Evolutionary conservation across 1,284 basidiomycete species (phyloP).

Genomic region (Paramarasmius palmivorus): DNA sequence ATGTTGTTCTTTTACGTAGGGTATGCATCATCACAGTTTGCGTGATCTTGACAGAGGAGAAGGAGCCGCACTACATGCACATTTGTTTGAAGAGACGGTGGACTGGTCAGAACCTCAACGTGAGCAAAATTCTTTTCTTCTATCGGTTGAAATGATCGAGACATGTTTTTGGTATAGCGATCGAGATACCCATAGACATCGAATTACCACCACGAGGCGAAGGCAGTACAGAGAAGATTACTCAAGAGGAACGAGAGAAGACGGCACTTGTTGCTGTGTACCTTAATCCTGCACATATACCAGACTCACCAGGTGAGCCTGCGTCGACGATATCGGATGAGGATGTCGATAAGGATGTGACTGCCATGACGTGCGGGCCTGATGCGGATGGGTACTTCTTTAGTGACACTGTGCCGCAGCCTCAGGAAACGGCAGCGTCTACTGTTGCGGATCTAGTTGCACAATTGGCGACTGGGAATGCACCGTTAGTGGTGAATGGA

Average conservation of each 20-base stretch:
- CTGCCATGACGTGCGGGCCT: slow-evolving; percentile 65
- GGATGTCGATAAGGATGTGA: slow-evolving; percentile 62
- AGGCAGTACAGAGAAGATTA: slow-evolving; percentile 62
- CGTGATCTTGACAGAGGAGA: slow-evolving; percentile 84
- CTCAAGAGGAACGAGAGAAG: slow-evolving; percentile 75
- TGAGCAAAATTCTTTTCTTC: slow-evolving; percentile 36
- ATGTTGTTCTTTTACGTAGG: slow-evolving; percentile 47
- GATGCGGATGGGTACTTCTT: slow-evolving; percentile 51
- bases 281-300: slow-evolving; percentile 65
- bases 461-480: slow-evolving; percentile 51
- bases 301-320: slow-evolving; percentile 77
- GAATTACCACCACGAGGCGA: slow-evolving; percentile 57
- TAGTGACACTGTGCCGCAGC: slow-evolving; percentile 16
- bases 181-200: slow-evolving; percentile 62
- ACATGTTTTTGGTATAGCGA: slow-evolving; percentile 35
- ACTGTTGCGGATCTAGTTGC: slow-evolving; percentile 71
- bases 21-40: slow-evolving; percentile 65
- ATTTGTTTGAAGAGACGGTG: slow-evolving; percentile 77
- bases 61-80: slow-evolving; percentile 77
- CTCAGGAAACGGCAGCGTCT: slow-evolving; percentile 24
- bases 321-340: slow-evolving; percentile 59
- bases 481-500: slow-evolving; percentile 13
- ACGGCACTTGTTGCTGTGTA: slow-evolving; percentile 75
- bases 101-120: slow-evolving; percentile 80
- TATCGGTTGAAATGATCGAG: not conserved